These are phyloP conservation scores for Dovyalis caffra DNA, from an alignment of 345 rosid genomes.

Conservation along the genomic window DNA sequence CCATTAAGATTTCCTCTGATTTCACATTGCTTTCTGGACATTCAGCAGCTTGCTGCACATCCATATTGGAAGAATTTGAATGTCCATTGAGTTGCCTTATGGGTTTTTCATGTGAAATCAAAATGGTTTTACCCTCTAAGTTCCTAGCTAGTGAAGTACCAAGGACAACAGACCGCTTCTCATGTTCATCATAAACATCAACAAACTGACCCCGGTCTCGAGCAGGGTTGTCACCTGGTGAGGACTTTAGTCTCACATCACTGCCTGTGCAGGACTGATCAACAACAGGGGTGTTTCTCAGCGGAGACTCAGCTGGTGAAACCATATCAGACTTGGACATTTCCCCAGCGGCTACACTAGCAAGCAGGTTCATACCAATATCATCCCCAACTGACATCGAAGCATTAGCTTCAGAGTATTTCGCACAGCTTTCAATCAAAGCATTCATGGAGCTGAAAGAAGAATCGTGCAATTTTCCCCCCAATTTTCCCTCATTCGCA, in stretches of 20 bases:
- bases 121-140: conserved; percentile 25
- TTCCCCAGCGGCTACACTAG: conserved; percentile 92
- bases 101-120: conserved; percentile 22
- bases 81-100: conserved; percentile 29
- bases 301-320: conserved; percentile 55
- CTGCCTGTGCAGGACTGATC: conserved; percentile 38
- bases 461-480: conserved; percentile 51
- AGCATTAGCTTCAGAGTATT: conserved; percentile 57
- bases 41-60: conserved; percentile 40
- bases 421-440: conserved; percentile 82
- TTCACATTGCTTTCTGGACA: conserved; percentile 42
- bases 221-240: conserved; percentile 29
- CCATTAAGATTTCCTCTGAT: conserved; percentile 29
- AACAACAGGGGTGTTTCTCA: conserved; percentile 28
- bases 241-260: conserved; percentile 35
- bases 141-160: conserved; percentile 23
- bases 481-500: conserved; percentile 46
- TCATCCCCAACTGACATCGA: conserved; percentile 63
- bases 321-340: conserved; percentile 56
- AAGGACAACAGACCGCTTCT: conserved; percentile 29
- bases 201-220: conserved; percentile 24
- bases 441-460: conserved; percentile 78
- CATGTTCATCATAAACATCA: conserved; percentile 33
- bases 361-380: conserved; percentile 92
- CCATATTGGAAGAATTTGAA: conserved; percentile 30